These are phyloP conservation scores for Curvularia spicifera DNA, from an alignment of 2,329 filamentous ascomycete species.

Conservation along the genomic window DNA sequence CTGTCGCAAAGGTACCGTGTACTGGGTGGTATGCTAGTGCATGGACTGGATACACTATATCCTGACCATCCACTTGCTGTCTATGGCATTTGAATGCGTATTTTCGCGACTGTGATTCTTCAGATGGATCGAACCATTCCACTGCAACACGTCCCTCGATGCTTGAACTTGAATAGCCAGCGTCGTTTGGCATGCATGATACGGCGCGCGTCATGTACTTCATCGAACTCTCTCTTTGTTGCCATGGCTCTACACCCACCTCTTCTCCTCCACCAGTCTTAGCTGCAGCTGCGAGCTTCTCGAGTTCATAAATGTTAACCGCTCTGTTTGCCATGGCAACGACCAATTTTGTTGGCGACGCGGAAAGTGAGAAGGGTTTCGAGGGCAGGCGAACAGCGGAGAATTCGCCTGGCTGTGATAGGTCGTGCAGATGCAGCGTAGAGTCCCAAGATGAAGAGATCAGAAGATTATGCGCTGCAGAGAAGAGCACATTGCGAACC, in stretches of 20 bases:
- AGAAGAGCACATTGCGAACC: conserved; percentile 85
- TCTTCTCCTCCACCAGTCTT: conserved; percentile 26
- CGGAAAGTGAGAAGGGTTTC: conserved; percentile 85
- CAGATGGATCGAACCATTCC: conserved; percentile 93
- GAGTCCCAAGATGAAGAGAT: conserved; percentile 94
- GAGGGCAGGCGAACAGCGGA: conserved; percentile 74
- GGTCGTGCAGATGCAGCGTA: conserved; percentile 83
- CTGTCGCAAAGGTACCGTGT: conserved; percentile 83
- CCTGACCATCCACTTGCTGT: conserved; percentile 72
- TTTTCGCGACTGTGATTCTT: conserved; percentile 87
- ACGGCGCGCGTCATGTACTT: conserved; percentile 96
- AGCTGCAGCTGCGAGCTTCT: conserved; percentile 61
- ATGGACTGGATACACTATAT: conserved; percentile 91
- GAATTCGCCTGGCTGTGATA: conserved; percentile 61
- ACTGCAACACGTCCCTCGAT: conserved; percentile 97
- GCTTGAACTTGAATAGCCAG: conserved; percentile 87
- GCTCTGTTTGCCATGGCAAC: conserved; percentile 94
- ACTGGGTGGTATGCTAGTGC: conserved; percentile 86
- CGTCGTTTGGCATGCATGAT: conserved; percentile 95
- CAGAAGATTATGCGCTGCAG: conserved; percentile 74
- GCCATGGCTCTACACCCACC: conserved; percentile 77
- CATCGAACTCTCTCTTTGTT: conserved; percentile 88
- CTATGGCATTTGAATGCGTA: conserved; percentile 99
- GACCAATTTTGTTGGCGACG: conserved; percentile 83
- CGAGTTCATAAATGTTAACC: conserved; percentile 93